Base-by-base conservation (phyloP, 208 protist species). In the Leishmania tarentolae region DNA sequence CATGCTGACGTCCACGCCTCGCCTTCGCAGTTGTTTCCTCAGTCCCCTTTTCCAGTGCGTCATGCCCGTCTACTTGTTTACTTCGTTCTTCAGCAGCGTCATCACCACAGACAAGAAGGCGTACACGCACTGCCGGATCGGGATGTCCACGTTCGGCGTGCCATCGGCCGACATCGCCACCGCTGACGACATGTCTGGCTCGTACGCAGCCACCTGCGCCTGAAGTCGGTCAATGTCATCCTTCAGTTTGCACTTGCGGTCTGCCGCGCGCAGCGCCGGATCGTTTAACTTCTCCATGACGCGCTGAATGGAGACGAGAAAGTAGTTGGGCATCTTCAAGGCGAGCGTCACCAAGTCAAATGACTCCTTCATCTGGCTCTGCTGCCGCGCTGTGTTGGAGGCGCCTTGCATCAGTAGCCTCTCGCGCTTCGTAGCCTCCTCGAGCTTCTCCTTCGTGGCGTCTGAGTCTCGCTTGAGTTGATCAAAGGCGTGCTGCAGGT, bases 391-490 rank as follows among this genome's bases (percentile, higher is more conserved):
- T 6, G 68, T 84, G 81, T 1, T 66, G 42, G 59, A 37, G 15
- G 44, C 35, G 28, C 24, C 53, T 40, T 74, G 59, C 81, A 76
- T 72, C 8, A 46, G 13, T 35, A 56, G 4, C 56, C 59, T 46
- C 53, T 84, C 81, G 1, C 66, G 65, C 35, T 19, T 24, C 81
- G 81, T 85, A 6, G 77, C 86, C 81, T 75, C 71, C 19, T 80
- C 85, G 66, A 87, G 65, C 37, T 81, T 69, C 47, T 77, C 75
- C 75, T 87, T 83, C 4, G 83, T 85, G 19, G 72, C 57, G 19
- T 87, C 80, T 17, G 88, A 80, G 76, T 91, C 89, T 28, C 50
- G n/a, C 50, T 82, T 70, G 19, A 92, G 79, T 37, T 77, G 57
- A 72, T 83, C 81, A 37, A 79, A 83, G 21, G 63, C 59, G 52